Conservation (phyloP, 257 asterid species). For the Solanum sejunctum region DNA sequence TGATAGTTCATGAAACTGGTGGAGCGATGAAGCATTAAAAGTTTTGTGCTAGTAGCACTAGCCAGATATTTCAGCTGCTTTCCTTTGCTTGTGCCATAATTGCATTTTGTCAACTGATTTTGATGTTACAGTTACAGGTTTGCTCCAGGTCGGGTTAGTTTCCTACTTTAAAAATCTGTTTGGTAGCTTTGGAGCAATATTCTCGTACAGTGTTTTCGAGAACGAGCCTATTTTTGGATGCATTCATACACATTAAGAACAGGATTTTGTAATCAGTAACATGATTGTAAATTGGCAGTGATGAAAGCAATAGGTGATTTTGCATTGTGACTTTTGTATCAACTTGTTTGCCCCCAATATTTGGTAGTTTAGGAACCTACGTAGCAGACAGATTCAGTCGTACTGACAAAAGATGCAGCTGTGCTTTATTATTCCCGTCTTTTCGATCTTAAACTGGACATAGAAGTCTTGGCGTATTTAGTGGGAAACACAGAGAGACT, state of each 20-base stretch:
- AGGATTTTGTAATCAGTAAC: not conserved
- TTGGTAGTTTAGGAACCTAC: not conserved
- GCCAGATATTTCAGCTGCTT: not conserved
- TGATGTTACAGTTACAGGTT: not conserved
- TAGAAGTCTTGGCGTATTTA: not conserved
- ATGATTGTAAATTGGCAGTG: not conserved
- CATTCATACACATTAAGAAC: not conserved
- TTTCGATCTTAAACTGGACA: not conserved
- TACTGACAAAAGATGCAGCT: not conserved
- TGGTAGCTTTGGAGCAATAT: not conserved
- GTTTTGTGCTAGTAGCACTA: not conserved
- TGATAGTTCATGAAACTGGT: not conserved
- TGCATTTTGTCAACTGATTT: not conserved
- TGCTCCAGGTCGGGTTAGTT: not conserved
- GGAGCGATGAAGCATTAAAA: not conserved
- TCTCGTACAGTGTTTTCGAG: not conserved
- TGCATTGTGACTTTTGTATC: not conserved
- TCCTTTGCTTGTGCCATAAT: not conserved
- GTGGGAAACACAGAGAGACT: not conserved
- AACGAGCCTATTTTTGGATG: not conserved
- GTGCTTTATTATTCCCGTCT: not conserved
- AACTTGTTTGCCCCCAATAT: not conserved
- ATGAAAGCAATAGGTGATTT: not conserved
- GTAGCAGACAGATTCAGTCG: not conserved
- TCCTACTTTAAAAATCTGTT: not conserved